Conservation (phyloP, 345 rosid genomes). For the Citrus mangshanensis region DNA sequence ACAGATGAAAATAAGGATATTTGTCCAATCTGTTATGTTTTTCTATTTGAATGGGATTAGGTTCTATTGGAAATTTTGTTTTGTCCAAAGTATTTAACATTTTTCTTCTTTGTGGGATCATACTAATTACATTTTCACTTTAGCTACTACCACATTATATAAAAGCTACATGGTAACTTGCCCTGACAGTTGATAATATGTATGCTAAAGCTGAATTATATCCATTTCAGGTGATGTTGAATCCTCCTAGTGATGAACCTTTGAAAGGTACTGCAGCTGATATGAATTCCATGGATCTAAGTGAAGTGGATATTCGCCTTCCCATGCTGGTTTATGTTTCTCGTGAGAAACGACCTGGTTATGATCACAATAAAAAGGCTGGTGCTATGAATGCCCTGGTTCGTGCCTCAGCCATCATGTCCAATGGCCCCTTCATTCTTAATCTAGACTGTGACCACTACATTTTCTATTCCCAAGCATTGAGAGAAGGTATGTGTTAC, state of each 20-base stretch:
- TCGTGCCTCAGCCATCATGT: conserved; percentile 78
- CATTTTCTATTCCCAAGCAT: conserved; percentile 61
- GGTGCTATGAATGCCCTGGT: conserved; percentile 94
- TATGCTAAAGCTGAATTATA: conserved; percentile 11
- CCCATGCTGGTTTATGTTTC: conserved; percentile 81
- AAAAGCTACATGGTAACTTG: not conserved
- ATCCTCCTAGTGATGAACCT: conserved; percentile 59
- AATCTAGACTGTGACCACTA: conserved; percentile 89
- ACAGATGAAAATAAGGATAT: not conserved
- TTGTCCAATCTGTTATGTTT: not conserved
- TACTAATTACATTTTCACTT: not conserved
- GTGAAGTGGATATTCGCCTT: conserved; percentile 70
- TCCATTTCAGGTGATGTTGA: conserved; percentile 58
- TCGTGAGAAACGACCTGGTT: conserved; percentile 84
- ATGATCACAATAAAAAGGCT: conserved; percentile 89
- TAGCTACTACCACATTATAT: not conserved
- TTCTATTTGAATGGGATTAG: not conserved
- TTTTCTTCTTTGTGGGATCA: not conserved
- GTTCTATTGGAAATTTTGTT: not conserved
- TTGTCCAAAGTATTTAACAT: not conserved
- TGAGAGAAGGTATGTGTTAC: conserved; percentile 85
- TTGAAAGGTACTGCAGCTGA: conserved; percentile 31
- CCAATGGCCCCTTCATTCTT: conserved; percentile 84
- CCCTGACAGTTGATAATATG: not conserved
- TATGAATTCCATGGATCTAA: conserved; percentile 39